These are phyloP conservation scores for Diaporthe vexans DNA, from an alignment of 2,329 filamentous ascomycete species.

Conservation along the genomic window DNA sequence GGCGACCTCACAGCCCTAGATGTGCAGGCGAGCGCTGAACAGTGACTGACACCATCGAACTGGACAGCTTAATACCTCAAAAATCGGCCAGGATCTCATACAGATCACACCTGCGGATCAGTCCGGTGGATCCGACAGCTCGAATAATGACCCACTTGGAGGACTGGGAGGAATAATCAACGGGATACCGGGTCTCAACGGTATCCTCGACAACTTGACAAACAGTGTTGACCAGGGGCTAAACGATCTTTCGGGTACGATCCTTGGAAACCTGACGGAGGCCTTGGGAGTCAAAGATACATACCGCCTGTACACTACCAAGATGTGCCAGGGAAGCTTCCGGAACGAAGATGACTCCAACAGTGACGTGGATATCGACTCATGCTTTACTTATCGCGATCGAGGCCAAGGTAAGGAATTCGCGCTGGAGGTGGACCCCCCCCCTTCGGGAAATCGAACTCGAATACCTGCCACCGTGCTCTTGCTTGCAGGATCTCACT, in stretches of 20 bases:
- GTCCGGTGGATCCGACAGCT: slow-evolving; percentile 22
- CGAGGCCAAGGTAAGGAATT: slow-evolving; percentile 12
- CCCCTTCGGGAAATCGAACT: neutral
- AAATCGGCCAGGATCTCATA: slow-evolving; percentile 42
- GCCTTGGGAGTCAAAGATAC: slow-evolving; percentile 44
- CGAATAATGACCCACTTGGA: slow-evolving; percentile 28
- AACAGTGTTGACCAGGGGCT: slow-evolving; percentile 42
- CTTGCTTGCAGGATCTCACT: neutral
- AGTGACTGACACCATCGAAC: neutral
- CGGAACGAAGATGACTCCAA: slow-evolving; percentile 29
- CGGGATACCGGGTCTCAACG: slow-evolving; percentile 37
- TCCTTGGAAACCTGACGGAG: slow-evolving; percentile 44
- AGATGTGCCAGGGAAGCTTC: slow-evolving; percentile 44
- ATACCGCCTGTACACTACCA: slow-evolving; percentile 44
- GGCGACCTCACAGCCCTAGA: too few relatives aligned
- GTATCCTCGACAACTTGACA: slow-evolving; percentile 43
- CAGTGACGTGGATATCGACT: slow-evolving; percentile 37
- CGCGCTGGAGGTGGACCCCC: neutral
- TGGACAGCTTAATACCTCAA: slow-evolving; percentile 43
- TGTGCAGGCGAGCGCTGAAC: neutral
- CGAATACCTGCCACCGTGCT: too few relatives aligned
- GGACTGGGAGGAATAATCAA: slow-evolving; percentile 37
- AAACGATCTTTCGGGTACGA: slow-evolving; percentile 44
- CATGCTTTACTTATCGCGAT: slow-evolving; percentile 41
- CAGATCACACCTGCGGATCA: slow-evolving; percentile 38